Percentiles rank a stretch among this genome's conserved stretches.
These are phyloP conservation scores for Tolypocladium amazonense DNA, from an alignment of 2,329 filamentous ascomycete genomes.

Conservation along the genomic window DNA sequence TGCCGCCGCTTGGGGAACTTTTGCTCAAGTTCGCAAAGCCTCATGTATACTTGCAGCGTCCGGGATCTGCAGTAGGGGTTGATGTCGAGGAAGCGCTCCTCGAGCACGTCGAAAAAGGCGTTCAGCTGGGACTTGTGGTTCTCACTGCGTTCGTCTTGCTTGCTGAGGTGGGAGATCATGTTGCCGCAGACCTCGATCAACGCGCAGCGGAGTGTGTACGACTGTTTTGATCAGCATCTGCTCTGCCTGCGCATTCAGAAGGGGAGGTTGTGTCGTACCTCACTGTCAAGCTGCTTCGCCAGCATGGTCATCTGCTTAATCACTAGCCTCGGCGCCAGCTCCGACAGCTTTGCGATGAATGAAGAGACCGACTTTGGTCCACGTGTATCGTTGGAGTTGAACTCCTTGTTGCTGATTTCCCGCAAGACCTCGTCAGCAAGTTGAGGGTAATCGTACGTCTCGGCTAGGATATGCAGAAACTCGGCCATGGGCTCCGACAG, in stretches of 20 bases:
- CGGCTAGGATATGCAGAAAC: slow-evolving; percentile 87
- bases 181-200: slow-evolving; percentile 97
- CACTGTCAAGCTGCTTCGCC: slow-evolving; percentile 90
- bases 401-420: slow-evolving; percentile 94
- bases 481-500: slow-evolving; percentile 99
- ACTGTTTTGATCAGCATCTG: slow-evolving; percentile 35
- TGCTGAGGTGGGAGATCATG: slow-evolving; percentile 81
- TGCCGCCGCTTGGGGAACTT: slow-evolving; percentile 92
- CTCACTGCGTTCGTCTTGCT: slow-evolving; percentile 81
- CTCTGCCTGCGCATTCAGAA: too few relatives aligned
- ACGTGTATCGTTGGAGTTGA: slow-evolving; percentile 90
- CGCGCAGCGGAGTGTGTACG: slow-evolving; percentile 85
- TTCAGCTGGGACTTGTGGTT: slow-evolving; percentile 93
- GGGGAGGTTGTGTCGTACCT: slow-evolving; percentile 37
- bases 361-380: slow-evolving; percentile 93
- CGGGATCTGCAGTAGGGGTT: slow-evolving; percentile 94
- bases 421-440: slow-evolving; percentile 86
- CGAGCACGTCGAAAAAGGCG: slow-evolving; percentile 91
- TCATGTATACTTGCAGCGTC: slow-evolving; percentile 86
- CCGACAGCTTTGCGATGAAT: slow-evolving; percentile 88
- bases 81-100: slow-evolving; percentile 90
- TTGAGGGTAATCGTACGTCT: slow-evolving; percentile 97
- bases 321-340: slow-evolving; percentile 80
- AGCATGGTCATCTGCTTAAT: slow-evolving; percentile 97
- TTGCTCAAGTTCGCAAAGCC: slow-evolving; percentile 85